These are phyloP conservation scores for Ceriops tagal DNA, from an alignment of 345 rosid species.

Conservation along the genomic window DNA sequence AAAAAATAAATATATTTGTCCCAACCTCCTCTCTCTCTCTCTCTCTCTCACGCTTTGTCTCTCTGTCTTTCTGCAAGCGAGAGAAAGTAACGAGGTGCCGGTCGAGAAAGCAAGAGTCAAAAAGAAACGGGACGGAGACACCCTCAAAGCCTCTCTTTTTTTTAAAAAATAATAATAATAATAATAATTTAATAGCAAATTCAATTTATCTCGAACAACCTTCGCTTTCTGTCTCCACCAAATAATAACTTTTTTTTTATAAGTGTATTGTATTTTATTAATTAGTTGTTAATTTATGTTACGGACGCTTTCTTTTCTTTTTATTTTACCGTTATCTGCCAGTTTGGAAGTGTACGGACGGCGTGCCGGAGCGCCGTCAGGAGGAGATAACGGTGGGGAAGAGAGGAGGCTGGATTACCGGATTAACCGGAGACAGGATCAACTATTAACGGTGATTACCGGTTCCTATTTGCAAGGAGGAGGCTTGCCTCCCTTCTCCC, in stretches of 20 bases:
- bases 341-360: slow-evolving; percentile 20
- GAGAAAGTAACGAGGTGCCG: slow-evolving; percentile 16
- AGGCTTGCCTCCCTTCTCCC: slow-evolving; percentile 15
- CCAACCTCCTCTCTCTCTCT: slow-evolving; percentile 3
- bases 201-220: neutral
- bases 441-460: slow-evolving; percentile 22
- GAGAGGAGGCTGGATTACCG: slow-evolving; percentile 12
- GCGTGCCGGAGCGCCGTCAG: neutral
- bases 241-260: neutral
- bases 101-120: slow-evolving; percentile 29
- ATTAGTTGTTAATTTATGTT: neutral
- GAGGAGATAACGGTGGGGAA: slow-evolving; percentile 20
- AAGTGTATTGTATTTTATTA: too few relatives aligned
- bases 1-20: neutral
- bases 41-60: slow-evolving; percentile 9
- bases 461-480: slow-evolving; percentile 27
- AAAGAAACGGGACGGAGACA: slow-evolving; percentile 26
- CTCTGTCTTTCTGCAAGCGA: neutral
- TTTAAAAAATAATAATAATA: too few relatives aligned
- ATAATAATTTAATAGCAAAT: neutral
- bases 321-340: slow-evolving; percentile 14
- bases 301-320: neutral
- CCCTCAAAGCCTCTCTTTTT: slow-evolving; percentile 16
- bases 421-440: slow-evolving; percentile 22
- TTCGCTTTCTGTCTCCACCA: neutral